Conservation (phyloP, 1,284 basidiomycete species). For the Ceratobasidium papillatum region DNA sequence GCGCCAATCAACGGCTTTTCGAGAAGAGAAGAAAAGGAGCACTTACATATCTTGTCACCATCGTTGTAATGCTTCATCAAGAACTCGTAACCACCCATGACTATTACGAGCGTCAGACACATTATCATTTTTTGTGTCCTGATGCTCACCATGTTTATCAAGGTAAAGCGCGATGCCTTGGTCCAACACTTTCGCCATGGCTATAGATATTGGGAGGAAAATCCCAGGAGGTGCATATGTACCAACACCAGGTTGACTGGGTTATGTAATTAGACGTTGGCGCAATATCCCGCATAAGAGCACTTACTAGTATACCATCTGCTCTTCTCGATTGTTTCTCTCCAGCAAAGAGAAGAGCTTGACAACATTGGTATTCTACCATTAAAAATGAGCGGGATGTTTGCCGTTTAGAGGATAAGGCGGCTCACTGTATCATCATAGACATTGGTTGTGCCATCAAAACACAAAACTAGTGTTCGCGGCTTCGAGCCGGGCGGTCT, state of each 20-base stretch:
- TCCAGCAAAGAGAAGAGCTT: constrained; percentile 46
- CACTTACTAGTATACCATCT: constrained; percentile 47
- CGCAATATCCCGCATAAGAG: background rate
- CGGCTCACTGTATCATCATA: constrained; percentile 41
- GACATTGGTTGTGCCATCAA: constrained; percentile 46
- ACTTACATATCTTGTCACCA: constrained; percentile 45
- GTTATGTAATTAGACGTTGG: background rate
- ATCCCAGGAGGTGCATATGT: constrained; percentile 42
- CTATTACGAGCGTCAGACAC: constrained; percentile 2
- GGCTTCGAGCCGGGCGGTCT: constrained; percentile 10
- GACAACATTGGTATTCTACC: constrained; percentile 46
- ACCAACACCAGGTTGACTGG: constrained; percentile 38
- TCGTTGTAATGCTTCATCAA: constrained; percentile 45
- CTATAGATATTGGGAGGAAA: constrained; percentile 12
- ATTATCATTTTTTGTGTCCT: background rate
- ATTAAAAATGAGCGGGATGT: background rate
- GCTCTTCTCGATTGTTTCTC: constrained; percentile 44
- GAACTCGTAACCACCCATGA: constrained; percentile 44
- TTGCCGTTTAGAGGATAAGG: background rate
- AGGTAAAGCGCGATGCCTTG: constrained; percentile 39
- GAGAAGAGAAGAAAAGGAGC: background rate
- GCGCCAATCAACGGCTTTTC: background rate
- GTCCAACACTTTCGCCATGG: constrained; percentile 35
- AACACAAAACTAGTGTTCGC: constrained; percentile 46
- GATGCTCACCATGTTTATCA: constrained; percentile 26